Conservation (phyloP, 148 eudicot species). For the Rhododendron henanense region DNA sequence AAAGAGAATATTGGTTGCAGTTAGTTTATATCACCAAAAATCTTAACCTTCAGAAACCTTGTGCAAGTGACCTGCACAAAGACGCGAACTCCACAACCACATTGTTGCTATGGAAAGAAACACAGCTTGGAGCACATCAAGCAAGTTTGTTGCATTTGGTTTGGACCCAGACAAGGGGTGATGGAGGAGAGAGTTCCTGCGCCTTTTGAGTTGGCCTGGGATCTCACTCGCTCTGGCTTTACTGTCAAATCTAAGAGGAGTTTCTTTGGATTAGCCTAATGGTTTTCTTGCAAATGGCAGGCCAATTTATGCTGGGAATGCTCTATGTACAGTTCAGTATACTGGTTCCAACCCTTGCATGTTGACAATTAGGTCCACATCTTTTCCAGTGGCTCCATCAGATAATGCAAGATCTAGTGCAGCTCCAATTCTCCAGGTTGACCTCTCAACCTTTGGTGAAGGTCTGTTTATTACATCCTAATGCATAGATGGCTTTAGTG, state of each 20-base stretch:
- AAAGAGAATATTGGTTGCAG: not conserved
- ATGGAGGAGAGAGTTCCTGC: not conserved
- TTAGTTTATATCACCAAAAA: not conserved
- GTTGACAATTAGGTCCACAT: conserved; percentile 82
- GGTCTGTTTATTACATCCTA: conserved; percentile 54
- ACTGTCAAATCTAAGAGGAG: conserved; percentile 1
- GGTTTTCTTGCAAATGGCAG: conserved; percentile 36
- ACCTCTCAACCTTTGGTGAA: conserved; percentile 76
- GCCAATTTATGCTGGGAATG: conserved; percentile 98
- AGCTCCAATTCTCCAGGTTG: conserved; percentile 75
- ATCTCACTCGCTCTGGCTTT: not conserved
- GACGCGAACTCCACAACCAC: not conserved
- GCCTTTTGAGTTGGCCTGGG: not conserved
- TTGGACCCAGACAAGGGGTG: not conserved
- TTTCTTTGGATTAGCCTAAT: not conserved
- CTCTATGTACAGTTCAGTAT: conserved; percentile 78
- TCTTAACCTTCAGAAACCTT: not conserved
- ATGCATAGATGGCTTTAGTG: not conserved
- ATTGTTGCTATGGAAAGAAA: not conserved
- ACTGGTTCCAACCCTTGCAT: conserved; percentile 74
- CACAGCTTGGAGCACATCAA: not conserved
- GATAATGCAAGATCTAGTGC: conserved; percentile 43
- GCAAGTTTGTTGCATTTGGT: not conserved
- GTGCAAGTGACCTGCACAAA: not conserved
- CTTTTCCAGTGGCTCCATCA: conserved; percentile 52